Evolutionary conservation across 1,139 yeast genomes (phyloP).

Genomic region (Zygotorulaspora mrakii): DNA sequence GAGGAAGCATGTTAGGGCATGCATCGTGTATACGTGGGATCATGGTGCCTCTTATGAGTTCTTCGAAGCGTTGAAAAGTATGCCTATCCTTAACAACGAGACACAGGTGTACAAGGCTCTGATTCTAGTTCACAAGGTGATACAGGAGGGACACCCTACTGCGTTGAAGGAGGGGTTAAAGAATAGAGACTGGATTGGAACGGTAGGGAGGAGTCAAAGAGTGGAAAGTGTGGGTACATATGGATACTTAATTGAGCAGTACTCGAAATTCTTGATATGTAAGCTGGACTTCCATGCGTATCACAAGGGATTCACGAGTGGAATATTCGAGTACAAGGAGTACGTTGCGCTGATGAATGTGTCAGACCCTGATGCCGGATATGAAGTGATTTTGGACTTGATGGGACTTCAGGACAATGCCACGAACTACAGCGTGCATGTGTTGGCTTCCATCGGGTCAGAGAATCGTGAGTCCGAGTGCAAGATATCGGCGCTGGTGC

Average conservation of each 20-base stretch:
- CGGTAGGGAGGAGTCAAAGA: constrained; percentile 44
- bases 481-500: constrained; percentile 82
- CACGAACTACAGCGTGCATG: constrained; percentile 72
- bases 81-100: constrained; percentile 78
- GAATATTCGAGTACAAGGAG: constrained; percentile 94
- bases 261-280: constrained; percentile 62
- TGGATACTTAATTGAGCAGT: constrained; percentile 73
- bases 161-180: constrained; percentile 78
- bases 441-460: constrained; percentile 59
- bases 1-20: constrained; percentile 89
- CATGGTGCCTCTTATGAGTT: constrained; percentile 77
- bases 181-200: constrained; percentile 61
- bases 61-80: constrained; percentile 78
- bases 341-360: constrained; percentile 83
- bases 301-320: constrained; percentile 80
- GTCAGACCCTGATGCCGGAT: constrained; percentile 94
- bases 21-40: constrained; percentile 96
- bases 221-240: constrained; percentile 46
- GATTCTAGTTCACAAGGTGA: constrained; percentile 83
- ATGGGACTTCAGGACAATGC: constrained; percentile 84
- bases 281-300: constrained; percentile 80
- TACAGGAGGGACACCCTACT: constrained; percentile 93
- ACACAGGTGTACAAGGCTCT: constrained; percentile 84
- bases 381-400: constrained; percentile 80
- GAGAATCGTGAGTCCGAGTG: constrained; percentile 55